Percentiles rank a stretch among this genome's conserved stretches.
Evolutionary conservation across 2,329 filamentous ascomycete species (phyloP).

Genomic region (Chaetomium sp.): DNA sequence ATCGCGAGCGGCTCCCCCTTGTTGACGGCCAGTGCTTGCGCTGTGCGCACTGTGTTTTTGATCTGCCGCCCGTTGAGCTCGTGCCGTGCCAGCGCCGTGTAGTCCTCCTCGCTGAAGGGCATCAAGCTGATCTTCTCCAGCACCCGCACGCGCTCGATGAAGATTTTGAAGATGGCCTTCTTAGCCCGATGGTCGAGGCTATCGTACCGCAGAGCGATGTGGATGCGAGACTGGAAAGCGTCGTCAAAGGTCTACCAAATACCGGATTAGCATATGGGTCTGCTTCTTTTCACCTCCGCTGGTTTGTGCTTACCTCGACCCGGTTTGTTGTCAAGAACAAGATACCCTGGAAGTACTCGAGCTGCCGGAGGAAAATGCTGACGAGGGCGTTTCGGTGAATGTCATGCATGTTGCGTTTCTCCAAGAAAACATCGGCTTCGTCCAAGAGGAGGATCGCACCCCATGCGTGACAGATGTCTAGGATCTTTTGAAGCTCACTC

Average conservation of each 20-base stretch:
- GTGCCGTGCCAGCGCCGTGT: constrained; percentile 65
- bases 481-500: constrained; percentile 75
- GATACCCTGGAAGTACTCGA: constrained; percentile 93
- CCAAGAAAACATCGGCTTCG: constrained; percentile 82
- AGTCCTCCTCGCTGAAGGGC: constrained; percentile 67
- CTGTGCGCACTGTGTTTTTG: constrained; percentile 84
- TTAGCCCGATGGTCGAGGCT: constrained; percentile 72
- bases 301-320: constrained; percentile 57
- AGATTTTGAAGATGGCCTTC: constrained; percentile 80
- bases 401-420: constrained; percentile 80
- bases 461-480: constrained; percentile 85
- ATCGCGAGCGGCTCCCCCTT: constrained; percentile 72
- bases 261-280: neutral
- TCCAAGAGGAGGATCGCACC: constrained; percentile 82
- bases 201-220: constrained; percentile 81
- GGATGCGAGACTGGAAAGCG: constrained; percentile 85
- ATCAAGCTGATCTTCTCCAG: constrained; percentile 64
- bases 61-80: constrained; percentile 70
- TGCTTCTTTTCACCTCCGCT: neutral
- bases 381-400: constrained; percentile 84
- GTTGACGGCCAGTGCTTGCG: constrained; percentile 78
- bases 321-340: constrained; percentile 88
- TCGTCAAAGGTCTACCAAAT: constrained; percentile 73
- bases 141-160: constrained; percentile 71
- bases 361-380: constrained; percentile 79